Conservation (phyloP, 2,329 filamentous ascomycete species). For the Colletotrichum siamense region DNA sequence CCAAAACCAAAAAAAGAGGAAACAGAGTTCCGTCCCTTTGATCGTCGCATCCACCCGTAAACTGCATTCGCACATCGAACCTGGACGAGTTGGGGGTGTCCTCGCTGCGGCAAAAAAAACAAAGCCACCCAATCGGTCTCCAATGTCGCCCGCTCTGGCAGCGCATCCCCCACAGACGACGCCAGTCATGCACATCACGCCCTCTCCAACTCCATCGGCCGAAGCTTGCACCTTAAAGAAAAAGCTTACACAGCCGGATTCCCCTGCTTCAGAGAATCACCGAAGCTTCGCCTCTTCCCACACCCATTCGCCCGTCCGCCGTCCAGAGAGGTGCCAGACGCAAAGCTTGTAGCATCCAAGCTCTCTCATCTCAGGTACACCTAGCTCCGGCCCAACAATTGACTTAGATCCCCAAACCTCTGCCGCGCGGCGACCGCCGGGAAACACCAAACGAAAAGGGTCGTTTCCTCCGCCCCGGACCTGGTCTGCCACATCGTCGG, state of each 20-base stretch:
- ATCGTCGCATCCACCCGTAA: neutral
- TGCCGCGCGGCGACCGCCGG: conserved; percentile 15
- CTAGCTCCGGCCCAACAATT: conserved; percentile 4
- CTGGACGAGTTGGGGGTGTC: neutral
- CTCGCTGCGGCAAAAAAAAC: conserved; percentile 5
- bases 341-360: conserved; percentile 18
- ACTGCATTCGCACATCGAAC: neutral
- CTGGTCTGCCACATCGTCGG: conserved; percentile 4
- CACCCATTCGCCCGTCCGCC: neutral
- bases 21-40: conserved; percentile 3
- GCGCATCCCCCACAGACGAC: conserved; percentile 7
- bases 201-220: conserved; percentile 15
- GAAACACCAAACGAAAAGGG: conserved; percentile 13
- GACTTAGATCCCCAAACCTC: conserved; percentile 15
- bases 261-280: conserved; percentile 1
- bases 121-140: conserved; percentile 16
- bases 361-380: neutral
- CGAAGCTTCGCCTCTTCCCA: conserved; percentile 4
- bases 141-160: conserved; percentile 1
- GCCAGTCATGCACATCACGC: conserved; percentile 20
- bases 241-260: neutral
- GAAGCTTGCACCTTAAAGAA: conserved; percentile 12
- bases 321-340: neutral
- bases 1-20: neutral
- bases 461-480: conserved; percentile 11